phyloP scores from a whole-genome alignment of 2,329 filamentous ascomycete genomes.

The Nemania serpens region DNA sequence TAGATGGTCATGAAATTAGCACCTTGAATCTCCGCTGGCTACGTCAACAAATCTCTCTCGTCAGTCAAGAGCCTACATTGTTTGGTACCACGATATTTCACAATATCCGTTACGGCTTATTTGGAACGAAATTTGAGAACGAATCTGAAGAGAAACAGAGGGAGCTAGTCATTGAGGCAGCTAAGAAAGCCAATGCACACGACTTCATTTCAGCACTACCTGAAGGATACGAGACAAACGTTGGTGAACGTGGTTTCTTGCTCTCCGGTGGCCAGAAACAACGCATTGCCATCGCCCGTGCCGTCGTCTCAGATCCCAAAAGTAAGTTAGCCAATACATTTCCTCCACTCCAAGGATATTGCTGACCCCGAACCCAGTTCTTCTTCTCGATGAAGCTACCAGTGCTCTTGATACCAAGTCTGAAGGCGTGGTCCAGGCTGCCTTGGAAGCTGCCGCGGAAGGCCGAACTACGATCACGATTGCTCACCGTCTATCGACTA shows the following conservation, averaged over 20 bases:
- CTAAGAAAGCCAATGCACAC: slow-evolving; percentile 90
- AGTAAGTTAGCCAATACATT: slow-evolving; percentile 45
- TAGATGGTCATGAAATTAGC: slow-evolving; percentile 83
- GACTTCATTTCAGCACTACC: slow-evolving; percentile 84
- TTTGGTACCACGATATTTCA: slow-evolving; percentile 88
- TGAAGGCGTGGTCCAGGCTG: slow-evolving; percentile 91
- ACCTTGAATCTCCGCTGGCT: slow-evolving; percentile 88
- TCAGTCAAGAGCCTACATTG: slow-evolving; percentile 89
- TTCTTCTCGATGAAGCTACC: slow-evolving; percentile 93
- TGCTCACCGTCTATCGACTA: slow-evolving; percentile 92
- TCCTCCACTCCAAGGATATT: background rate
- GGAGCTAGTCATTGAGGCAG: slow-evolving; percentile 77
- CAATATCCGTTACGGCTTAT: slow-evolving; percentile 89
- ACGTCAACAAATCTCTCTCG: slow-evolving; percentile 87
- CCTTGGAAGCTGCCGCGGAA: slow-evolving; percentile 81
- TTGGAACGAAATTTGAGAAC: slow-evolving; percentile 78
- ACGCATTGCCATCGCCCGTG: slow-evolving; percentile 90
- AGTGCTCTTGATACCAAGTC: slow-evolving; percentile 93
- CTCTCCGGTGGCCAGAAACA: slow-evolving; percentile 96
- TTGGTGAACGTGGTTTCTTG: slow-evolving; percentile 92
- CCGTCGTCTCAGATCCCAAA: slow-evolving; percentile 88
- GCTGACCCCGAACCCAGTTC: slow-evolving; percentile 50
- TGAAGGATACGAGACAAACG: slow-evolving; percentile 89
- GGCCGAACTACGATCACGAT: slow-evolving; percentile 96
- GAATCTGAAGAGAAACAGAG: slow-evolving; percentile 69